Percentiles rank a stretch among this genome's conserved stretches.
Evolutionary conservation across 768 basidiomycete species (phyloP).

Genomic region (Boletales sp.): DNA sequence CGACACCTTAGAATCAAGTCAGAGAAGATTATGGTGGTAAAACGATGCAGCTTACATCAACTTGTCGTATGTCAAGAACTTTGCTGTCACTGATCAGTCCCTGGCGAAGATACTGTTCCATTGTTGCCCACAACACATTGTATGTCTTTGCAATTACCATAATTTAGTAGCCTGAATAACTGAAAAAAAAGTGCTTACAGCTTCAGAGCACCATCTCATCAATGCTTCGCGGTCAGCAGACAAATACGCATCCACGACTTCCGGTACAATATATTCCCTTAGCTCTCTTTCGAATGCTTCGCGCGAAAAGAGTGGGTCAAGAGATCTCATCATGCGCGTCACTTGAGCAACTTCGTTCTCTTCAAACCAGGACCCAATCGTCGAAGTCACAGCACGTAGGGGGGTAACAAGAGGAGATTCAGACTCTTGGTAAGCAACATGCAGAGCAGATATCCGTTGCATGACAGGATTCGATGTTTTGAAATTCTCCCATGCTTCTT

Average conservation of each 20-base stretch:
- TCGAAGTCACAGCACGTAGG: constrained; percentile 78
- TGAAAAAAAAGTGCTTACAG: constrained; percentile 50
- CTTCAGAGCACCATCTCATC: constrained; percentile 92
- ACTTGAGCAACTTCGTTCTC: constrained; percentile 99
- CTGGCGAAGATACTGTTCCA: constrained; percentile 90
- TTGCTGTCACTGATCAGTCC: constrained; percentile 91
- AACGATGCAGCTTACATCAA: constrained; percentile 64
- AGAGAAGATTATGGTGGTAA: constrained; percentile 2
- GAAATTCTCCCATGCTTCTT: constrained; percentile 76
- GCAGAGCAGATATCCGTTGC: constrained; percentile 52
- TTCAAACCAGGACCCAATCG: constrained; percentile 88
- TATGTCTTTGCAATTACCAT: constrained; percentile 60
- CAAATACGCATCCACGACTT: constrained; percentile 94
- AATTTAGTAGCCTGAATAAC: neutral
- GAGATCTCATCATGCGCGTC: constrained; percentile 75
- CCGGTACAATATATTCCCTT: constrained; percentile 95
- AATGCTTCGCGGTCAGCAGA: constrained; percentile 85
- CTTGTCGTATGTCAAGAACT: constrained; percentile 94
- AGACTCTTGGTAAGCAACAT: constrained; percentile 82
- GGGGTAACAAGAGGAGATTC: constrained; percentile 86
- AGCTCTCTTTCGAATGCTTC: constrained; percentile 88
- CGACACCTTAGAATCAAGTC: constrained; percentile 51
- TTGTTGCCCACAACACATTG: constrained; percentile 97
- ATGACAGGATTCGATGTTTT: constrained; percentile 81
- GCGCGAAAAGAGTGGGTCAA: constrained; percentile 85